Evolutionary conservation across 352 stramenopile genomes (phyloP), one percentile per base, ranked within the genome.

Genomic region (Globisporangium cylindrosporum): DNA sequence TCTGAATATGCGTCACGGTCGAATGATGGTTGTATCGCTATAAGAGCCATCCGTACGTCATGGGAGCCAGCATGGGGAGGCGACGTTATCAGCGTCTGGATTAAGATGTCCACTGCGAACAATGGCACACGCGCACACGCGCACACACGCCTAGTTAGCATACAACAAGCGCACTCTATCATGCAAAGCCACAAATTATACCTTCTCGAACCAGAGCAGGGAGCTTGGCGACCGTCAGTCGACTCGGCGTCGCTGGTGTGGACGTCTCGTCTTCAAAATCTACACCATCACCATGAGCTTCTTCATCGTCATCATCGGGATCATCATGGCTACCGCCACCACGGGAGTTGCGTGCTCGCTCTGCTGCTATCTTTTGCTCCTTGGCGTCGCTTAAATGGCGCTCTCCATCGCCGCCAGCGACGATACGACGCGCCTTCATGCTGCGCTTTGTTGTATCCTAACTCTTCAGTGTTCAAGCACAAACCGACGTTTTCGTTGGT

Each of bases 181-280:
- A 20, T 14, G 6, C 36, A 46, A 46, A 20, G 10, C 38, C 10
- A 4, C 4, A 1, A 20, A 46, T 18, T 14, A 14, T 29, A 68
- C 68, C 68, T 73, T 73, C 68, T 25, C 64, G 63, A 5, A 73
- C 68, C 18, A 73, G 68, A n/a, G 56, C 57, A 22, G 68, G 64
- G 24, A 73, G 41, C 24, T 62, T 63, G 14, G 57, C 38, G 49
- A 71, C 68, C 4, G 51, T 64, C 36, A 69, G 41, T 20, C 32
- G 54, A 22, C 9, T 41, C 3, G 54, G 54, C 1, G 54, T 38
- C 5, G 25, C 25, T 18, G 54, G 54, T 12, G 25, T 4, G 0
- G 54, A 59, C 8, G n/a, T 29, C 4, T 32, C 27, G 15, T 38
- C 15, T 5, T 22, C 25, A 1, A 36, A 18, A 5, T 38, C 25